Conservation (phyloP, 208 protist species). For the Leishmania aethiopica region DNA sequence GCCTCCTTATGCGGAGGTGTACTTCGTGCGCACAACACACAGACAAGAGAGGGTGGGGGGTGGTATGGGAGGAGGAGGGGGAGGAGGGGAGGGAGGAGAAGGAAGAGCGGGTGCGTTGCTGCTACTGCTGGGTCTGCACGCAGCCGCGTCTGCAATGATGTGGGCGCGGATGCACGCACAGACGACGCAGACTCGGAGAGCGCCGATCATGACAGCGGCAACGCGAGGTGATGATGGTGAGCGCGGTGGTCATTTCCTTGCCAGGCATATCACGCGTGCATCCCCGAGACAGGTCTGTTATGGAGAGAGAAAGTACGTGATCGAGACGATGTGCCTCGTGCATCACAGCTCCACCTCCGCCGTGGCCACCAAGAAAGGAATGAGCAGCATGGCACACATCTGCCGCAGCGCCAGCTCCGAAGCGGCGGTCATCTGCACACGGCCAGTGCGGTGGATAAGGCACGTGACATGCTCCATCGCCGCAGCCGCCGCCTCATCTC, state of each 20-base stretch:
- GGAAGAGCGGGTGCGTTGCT: not conserved
- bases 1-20: not conserved
- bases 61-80: no score
- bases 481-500: not conserved
- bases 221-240: not conserved
- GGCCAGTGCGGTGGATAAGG: conserved; percentile 14
- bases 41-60: not conserved
- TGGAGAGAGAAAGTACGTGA: not conserved
- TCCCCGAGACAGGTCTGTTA: not conserved
- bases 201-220: not conserved
- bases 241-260: not conserved
- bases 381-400: conserved; percentile 19
- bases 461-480: conserved; percentile 30
- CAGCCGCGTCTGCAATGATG: not conserved
- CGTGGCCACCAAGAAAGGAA: conserved; percentile 31
- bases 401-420: conserved; percentile 23
- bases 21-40: not conserved
- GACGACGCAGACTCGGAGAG: not conserved
- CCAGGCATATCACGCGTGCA: not conserved
- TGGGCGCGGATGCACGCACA: not conserved
- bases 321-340: not conserved
- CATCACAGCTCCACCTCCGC: conserved; percentile 19
- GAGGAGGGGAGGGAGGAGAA: not conserved
- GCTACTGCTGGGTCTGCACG: not conserved
- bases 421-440: conserved; percentile 12